Base-by-base conservation (phyloP, 2,329 filamentous ascomycete genomes). In the Colletotrichum sp. region DNA sequence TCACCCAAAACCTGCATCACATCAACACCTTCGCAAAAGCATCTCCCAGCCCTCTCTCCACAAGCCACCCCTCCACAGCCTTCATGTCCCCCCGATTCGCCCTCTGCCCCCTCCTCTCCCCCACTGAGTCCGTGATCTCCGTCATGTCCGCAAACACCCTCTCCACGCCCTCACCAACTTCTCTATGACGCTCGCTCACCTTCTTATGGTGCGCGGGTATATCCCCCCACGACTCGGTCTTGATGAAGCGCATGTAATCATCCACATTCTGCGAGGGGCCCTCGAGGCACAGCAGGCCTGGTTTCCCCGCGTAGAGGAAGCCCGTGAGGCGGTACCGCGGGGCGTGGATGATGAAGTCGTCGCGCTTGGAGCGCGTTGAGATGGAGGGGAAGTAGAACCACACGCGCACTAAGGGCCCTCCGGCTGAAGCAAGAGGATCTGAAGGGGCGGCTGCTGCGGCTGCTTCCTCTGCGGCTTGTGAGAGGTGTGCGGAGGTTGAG, bases 361-460 rank as follows among this genome's bases (percentile, higher is more conserved):
- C 87, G 63, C 91, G 86, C 79, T 92, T 93, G 62, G 87, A 86
- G 5, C 91, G 88, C 0, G 91, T 92, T 55, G 88, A 90, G 70
- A 93, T 88, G 2, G 90, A 92, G 0, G 91, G 91, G 77, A 93
- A 92, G 81, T 92, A 92, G 79, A 92, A 92, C 91, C 91, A 92
- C 1, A 90, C 90, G 10, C 91, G 84, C 5, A 90, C 86, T 1
- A 89, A 79, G 0, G 85, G 80, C 0, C 73, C 32, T 8, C 18
- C 4, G 2, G 9, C 52, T 5, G 44, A 52, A 9, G 44, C 0
- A 8, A 52, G 44, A 10, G 44, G 44, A 5, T 71, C 7, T 66
- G 63, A 21, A 5, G 65, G 16, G 39, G 32, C 18, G 49, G 39
- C 16, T 4, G 66, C 8, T 3, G 49, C 6, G 5, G 52, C 21